Conservation (phyloP, 2,329 filamentous ascomycete genomes). For the Aspergillus sp. region DNA sequence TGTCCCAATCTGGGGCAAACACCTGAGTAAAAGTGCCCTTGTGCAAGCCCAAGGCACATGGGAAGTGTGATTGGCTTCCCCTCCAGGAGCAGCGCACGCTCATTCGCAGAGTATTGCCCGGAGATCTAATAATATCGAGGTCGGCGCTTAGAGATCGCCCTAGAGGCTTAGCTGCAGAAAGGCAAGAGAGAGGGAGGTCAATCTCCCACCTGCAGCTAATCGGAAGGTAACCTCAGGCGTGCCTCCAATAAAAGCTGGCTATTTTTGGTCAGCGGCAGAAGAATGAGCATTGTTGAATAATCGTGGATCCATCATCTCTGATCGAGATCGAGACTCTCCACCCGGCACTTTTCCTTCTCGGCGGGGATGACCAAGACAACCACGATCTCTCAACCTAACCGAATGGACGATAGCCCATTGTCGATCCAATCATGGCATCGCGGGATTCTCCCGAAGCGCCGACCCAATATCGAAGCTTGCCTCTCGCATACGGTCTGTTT, state of each 20-base stretch:
- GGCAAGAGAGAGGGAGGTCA: not conserved
- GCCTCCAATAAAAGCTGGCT: constrained; percentile 7
- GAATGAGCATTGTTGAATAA: constrained; percentile 2
- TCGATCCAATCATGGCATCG: not conserved
- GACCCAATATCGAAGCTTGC: constrained; percentile 11
- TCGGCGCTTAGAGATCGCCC: constrained; percentile 20
- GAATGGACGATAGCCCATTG: not conserved
- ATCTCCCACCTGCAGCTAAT: constrained; percentile 1
- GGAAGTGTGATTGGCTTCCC: constrained; percentile 5
- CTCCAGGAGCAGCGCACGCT: constrained; percentile 2
- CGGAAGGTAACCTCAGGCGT: not conserved
- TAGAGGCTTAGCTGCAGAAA: constrained; percentile 6
- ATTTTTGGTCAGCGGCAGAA: constrained; percentile 13
- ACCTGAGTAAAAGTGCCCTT: not conserved
- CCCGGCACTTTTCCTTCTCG: not conserved
- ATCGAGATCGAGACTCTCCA: constrained; percentile 4
- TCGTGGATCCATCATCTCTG: not conserved
- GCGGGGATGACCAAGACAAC: not conserved
- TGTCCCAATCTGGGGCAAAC: not conserved
- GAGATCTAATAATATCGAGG: constrained; percentile 18
- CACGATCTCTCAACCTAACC: not conserved
- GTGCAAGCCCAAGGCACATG: not conserved
- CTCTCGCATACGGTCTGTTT: constrained; percentile 11
- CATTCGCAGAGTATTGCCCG: constrained; percentile 10
- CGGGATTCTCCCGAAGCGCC: constrained; percentile 13